Evolutionary conservation across 2,329 filamentous ascomycete genomes (phyloP), one percentile per base, ranked within the genome.

Genomic region (Sporothrix sp.): DNA sequence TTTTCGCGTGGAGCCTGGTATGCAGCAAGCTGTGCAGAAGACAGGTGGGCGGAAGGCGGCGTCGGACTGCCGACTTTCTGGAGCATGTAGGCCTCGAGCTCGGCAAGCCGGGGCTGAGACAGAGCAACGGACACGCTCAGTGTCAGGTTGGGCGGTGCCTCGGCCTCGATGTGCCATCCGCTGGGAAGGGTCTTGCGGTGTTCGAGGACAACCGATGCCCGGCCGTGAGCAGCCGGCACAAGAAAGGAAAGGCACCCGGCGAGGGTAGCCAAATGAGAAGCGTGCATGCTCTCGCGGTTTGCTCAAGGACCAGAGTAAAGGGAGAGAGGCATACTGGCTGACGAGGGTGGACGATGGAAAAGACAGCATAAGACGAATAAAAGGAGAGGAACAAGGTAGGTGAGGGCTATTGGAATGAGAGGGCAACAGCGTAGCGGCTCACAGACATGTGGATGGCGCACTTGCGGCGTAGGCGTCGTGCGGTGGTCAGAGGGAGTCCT

Each of bases 1-100:
- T 61, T 53, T 2, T 59, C 49, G 8, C 62, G 59, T 0, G 71
- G 67, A 8, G 59, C 55, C 36, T 69, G 65, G 45, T 71, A 66
- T 5, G 58, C 52, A 0, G 59, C 57, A 3, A 70, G 61, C 28
- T 75, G 64, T 4, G 63, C 60, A 55, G 1, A 64, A 65, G 8
- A 75, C 60, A 50, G 64, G 14, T 27, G 16, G 3, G 16, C 23
- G 8, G 30, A 33, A 13, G 11, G n/a, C 16, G 32, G 25, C 2
- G 9, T 13, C 10, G 45, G 36, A 2, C 10, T 9, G n/a, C 7
- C 25, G 8, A 25, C 20, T 35, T 30, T 25, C 4, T 37, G 23
- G 5, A 53, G 39, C 48, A 55, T 25, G 10, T 18, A 28, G 5
- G 32, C 6, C 20, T 50, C 48, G 2, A 56, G 46, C 3, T 49